Conservation (phyloP, 495 filamentous ascomycete species). For the Hyaloscypha finlandica region DNA sequence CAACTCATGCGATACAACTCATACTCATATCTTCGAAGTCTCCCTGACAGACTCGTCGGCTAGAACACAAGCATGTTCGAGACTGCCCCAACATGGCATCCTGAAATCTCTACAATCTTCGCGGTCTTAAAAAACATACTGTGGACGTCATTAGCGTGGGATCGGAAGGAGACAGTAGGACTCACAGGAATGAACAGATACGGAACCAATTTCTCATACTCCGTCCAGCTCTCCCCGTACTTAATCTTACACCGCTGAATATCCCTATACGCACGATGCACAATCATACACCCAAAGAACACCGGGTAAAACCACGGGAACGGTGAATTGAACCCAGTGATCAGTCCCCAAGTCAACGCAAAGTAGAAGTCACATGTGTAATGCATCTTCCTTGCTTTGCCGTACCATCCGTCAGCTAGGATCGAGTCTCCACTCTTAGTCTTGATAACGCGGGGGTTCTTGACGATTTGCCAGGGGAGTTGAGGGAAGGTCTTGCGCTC, state of each 20-base stretch:
- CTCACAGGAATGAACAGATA: constrained; percentile 96
- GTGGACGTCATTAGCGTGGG: not conserved
- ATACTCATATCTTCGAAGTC: too few species aligned
- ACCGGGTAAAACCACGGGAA: constrained; percentile 97
- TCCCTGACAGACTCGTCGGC: too few species aligned
- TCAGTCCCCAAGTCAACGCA: constrained; percentile 59
- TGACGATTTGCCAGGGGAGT: constrained; percentile 82
- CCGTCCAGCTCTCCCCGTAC: constrained; percentile 89
- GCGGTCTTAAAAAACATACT: not conserved
- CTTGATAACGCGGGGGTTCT: constrained; percentile 86
- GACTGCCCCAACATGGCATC: too few species aligned
- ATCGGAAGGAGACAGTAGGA: constrained; percentile 27
- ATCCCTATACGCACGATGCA: constrained; percentile 83
- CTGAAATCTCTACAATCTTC: not conserved
- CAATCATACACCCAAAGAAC: constrained; percentile 91
- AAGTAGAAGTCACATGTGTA: constrained; percentile 92
- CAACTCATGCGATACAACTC: too few species aligned
- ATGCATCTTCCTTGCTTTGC: constrained; percentile 90
- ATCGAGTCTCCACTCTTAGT: constrained; percentile 78
- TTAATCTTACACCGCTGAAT: constrained; percentile 80
- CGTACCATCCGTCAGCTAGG: constrained; percentile 91
- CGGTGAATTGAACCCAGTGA: constrained; percentile 68
- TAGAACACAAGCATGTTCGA: too few species aligned
- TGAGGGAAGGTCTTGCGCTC: constrained; percentile 88
- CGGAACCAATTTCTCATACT: constrained; percentile 86